Base-by-base conservation (phyloP, 305 asterid genomes). In the Solanum hybrid region DNA sequence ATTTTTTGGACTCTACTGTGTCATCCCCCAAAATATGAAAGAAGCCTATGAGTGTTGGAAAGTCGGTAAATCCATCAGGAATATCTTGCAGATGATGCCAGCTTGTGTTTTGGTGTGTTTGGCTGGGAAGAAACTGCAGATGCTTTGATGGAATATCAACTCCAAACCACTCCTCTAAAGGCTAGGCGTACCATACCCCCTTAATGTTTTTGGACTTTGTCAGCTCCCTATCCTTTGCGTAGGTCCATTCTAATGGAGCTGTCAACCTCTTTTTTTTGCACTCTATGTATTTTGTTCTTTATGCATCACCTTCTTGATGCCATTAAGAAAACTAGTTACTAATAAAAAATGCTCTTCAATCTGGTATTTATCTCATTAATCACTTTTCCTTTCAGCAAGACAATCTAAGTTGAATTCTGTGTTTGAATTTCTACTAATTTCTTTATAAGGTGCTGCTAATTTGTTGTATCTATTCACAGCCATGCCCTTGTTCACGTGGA, bases 401-500 rank as follows among this genome's bases (percentile, higher is more conserved):
- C 26, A 42, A 40, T 26, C 36, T 82, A 26, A 29, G 28, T 83
- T 83, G 87, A 83, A 28, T 42, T 83, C 73, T 28, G 34, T 14
- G 81, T 87, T 88, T 90, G 89, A 42, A 13, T 34, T 11, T 90
- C 69, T 46, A 67, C 29, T 64, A 8, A 67, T 85, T 42, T 18
- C 35, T 36, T 74, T 40, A 34, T 31, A 84, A 51, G 22, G 75
- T 84, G 31, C 42, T 84, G 31, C 18, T 83, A 46, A 83, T 84
- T 84, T 84, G 28, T 84, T 84, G 28, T 84, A 84, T 51, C 75
- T 84, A 84, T 92, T 51, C 92, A 89, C 95, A 97, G 99, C 90
- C 87, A 94, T 89, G 97, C 99, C n/a, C 95, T 95, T 90, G 95
- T 97, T 91, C 97, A 94, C 40, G 96, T 96, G 89, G 98, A 96